These are phyloP conservation scores for Syncephalastrum monosporum DNA, from an alignment of 371 early-diverging fungal genomes.

Conservation along the genomic window DNA sequence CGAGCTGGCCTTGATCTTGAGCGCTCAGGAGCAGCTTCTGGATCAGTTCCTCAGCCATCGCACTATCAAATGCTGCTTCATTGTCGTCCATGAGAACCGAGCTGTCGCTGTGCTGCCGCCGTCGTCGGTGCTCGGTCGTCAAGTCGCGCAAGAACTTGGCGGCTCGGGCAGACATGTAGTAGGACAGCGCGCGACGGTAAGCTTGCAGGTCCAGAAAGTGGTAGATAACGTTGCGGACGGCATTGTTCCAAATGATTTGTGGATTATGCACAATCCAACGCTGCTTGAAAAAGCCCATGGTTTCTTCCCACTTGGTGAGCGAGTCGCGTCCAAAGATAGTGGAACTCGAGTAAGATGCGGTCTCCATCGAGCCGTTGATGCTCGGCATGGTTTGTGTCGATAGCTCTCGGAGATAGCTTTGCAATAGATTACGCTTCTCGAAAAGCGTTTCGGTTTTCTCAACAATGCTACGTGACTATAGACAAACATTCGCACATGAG, in stretches of 20 bases:
- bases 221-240: slow-evolving; percentile 48
- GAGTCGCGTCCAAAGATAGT: slow-evolving; percentile 37
- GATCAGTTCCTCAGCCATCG: slow-evolving; percentile 55
- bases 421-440: slow-evolving; percentile 43
- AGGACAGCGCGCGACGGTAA: slow-evolving; percentile 39
- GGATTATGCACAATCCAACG: slow-evolving; percentile 53
- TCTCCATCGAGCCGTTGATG: slow-evolving; percentile 3
- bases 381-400: slow-evolving; percentile 27
- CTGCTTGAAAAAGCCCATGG: slow-evolving; percentile 46
- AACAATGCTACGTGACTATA: slow-evolving; percentile 38
- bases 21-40: slow-evolving; percentile 36
- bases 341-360: slow-evolving; percentile 23
- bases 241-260: slow-evolving; percentile 54
- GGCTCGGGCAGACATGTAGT: slow-evolving; percentile 50
- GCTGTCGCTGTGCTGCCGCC: slow-evolving; percentile 21
- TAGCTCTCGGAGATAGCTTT: slow-evolving; percentile 34
- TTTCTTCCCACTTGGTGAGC: slow-evolving; percentile 38
- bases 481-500: neutral
- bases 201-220: slow-evolving; percentile 47
- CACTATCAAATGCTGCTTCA: slow-evolving; percentile 34
- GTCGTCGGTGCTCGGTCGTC: slow-evolving; percentile 25
- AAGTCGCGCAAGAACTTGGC: slow-evolving; percentile 49
- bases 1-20: slow-evolving; percentile 42
- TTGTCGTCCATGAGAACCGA: slow-evolving; percentile 21
- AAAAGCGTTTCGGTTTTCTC: slow-evolving; percentile 44